Percentiles rank a stretch among this genome's conserved stretches.
Conservation (phyloP, 2,329 filamentous ascomycete species). For the Pseudogymnoascus sp. region DNA sequence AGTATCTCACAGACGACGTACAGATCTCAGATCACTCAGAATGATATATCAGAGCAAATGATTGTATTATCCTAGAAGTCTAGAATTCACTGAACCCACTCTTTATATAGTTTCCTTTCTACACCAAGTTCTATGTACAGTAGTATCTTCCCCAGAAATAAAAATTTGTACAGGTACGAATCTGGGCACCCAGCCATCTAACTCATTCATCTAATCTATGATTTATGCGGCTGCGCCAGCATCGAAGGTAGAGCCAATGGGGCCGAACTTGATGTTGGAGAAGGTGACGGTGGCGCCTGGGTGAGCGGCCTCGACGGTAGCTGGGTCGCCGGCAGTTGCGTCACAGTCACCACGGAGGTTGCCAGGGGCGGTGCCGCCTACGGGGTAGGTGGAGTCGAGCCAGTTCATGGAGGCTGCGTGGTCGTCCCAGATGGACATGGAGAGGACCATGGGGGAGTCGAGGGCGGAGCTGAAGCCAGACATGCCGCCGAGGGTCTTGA, state of each 20-base stretch:
- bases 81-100: background rate
- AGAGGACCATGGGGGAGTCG: slow-evolving; percentile 49
- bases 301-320: slow-evolving; percentile 35
- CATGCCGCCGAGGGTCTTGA: slow-evolving; percentile 44
- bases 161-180: slow-evolving; percentile 8
- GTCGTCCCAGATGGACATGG: slow-evolving; percentile 45
- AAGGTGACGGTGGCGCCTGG: slow-evolving; percentile 34
- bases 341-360: slow-evolving; percentile 43
- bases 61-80: slow-evolving; percentile 3
- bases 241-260: slow-evolving; percentile 8
- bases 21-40: too few relatives aligned
- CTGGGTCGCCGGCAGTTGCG: slow-evolving; percentile 39
- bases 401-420: slow-evolving; percentile 59
- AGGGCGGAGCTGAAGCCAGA: slow-evolving; percentile 43
- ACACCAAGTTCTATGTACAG: slow-evolving; percentile 1
- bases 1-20: background rate
- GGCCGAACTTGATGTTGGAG: slow-evolving; percentile 11
- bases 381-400: slow-evolving; percentile 58
- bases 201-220: background rate
- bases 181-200: background rate
- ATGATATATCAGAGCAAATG: background rate
- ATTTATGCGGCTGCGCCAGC: background rate
- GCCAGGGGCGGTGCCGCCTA: slow-evolving; percentile 34
- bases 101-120: background rate
- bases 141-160: slow-evolving; percentile 1